Evolutionary conservation across 306 rosid species (phyloP).

Genomic region (Mimosa bimucronata): DNA sequence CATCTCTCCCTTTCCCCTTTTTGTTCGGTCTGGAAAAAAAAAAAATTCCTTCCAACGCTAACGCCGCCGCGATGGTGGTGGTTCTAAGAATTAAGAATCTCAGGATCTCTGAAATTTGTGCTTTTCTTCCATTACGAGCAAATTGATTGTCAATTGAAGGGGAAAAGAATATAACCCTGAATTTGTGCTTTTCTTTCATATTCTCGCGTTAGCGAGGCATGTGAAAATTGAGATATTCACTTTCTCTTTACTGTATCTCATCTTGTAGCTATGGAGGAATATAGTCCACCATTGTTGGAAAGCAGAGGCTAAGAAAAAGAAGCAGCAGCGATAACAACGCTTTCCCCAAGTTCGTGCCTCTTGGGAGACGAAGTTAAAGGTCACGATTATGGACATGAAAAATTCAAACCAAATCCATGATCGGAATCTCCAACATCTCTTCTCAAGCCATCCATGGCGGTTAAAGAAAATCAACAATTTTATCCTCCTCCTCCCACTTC

Average conservation of each 20-base stretch:
- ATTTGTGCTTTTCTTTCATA: no score
- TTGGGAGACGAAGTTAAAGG: constrained; percentile 5
- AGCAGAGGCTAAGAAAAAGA: constrained; percentile 34
- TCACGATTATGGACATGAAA: constrained; percentile 32
- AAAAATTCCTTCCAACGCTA: no score
- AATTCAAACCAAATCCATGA: constrained; percentile 19
- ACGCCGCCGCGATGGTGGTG: no score
- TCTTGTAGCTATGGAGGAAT: constrained; percentile 23
- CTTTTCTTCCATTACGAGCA: no score
- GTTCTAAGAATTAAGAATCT: no score
- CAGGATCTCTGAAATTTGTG: no score
- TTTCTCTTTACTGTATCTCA: neutral
- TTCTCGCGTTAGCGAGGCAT: no score
- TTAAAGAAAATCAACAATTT: neutral
- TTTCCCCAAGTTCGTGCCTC: constrained; percentile 32
- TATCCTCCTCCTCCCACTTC: constrained; percentile 39
- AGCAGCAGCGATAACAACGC: constrained; percentile 31
- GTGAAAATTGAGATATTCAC: neutral
- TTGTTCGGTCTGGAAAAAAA: no score
- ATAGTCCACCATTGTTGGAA: neutral
- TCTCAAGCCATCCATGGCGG: constrained; percentile 16
- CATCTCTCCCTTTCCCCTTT: no score
- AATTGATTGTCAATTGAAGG: no score
- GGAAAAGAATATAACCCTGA: no score
- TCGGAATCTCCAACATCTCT: constrained; percentile 22